Percentiles rank a stretch among this genome's conserved stretches.
phyloP scores from a whole-genome alignment of 2,329 filamentous ascomycete species.

The Verruconis gallopava region DNA sequence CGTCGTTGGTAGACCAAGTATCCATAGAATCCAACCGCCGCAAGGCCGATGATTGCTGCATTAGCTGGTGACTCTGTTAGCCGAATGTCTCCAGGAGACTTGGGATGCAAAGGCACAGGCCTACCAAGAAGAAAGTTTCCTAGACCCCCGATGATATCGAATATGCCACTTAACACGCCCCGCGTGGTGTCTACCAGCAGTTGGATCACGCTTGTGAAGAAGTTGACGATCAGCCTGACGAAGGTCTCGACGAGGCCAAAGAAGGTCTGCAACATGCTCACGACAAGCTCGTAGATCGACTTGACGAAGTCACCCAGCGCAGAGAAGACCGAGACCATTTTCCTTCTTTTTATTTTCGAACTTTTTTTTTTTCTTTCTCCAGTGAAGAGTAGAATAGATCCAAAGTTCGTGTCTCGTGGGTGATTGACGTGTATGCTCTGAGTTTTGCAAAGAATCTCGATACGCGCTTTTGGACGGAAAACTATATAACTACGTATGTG shows the following conservation, averaged over 20 bases:
- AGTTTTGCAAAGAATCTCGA: no score
- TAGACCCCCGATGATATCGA: slow-evolving; percentile 27
- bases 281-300: slow-evolving; percentile 31
- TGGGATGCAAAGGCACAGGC: slow-evolving; percentile 10
- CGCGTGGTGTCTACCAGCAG: slow-evolving; percentile 24
- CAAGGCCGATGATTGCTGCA: slow-evolving; percentile 3
- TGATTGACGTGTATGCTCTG: no score
- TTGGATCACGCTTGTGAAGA: slow-evolving; percentile 26
- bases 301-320: slow-evolving; percentile 28
- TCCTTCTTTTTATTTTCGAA: no score
- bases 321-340: slow-evolving; percentile 17
- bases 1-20: slow-evolving; percentile 7
- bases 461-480: no score
- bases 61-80: slow-evolving; percentile 6
- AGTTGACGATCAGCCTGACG: slow-evolving; percentile 23
- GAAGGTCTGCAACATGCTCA: slow-evolving; percentile 25
- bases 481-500: no score
- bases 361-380: no score
- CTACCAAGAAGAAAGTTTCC: slow-evolving; percentile 29
- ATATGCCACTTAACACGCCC: slow-evolving; percentile 24
- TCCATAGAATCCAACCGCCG: slow-evolving; percentile 4
- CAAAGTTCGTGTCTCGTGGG: no score
- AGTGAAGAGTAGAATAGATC: no score
- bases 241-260: slow-evolving; percentile 24
- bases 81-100: not conserved